Percentiles rank a stretch among this genome's conserved stretches.
Conservation (phyloP, 108 stramenopile genomes). For the Chaetoceros tenuissimus region DNA sequence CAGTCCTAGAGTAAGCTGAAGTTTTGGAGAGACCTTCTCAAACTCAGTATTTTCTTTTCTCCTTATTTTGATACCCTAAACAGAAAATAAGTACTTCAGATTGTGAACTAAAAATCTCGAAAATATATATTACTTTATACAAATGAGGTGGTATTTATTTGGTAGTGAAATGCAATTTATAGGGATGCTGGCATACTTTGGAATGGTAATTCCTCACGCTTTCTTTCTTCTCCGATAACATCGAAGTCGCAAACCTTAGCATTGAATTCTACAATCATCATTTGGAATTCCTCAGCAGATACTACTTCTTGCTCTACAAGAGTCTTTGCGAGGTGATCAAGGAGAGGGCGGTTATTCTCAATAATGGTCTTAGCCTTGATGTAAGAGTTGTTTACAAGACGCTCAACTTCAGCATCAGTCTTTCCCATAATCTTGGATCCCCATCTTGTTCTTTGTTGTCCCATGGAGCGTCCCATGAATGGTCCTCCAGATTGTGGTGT, state of each 20-base stretch:
- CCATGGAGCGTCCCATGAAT: slow-evolving; percentile 69
- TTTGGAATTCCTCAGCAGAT: slow-evolving; percentile 88
- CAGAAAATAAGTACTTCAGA: no score
- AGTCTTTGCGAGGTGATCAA: slow-evolving; percentile 71
- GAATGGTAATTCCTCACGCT: slow-evolving; percentile 74
- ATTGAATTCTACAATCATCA: slow-evolving; percentile 83
- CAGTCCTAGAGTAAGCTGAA: no score
- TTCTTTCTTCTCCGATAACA: slow-evolving; percentile 56
- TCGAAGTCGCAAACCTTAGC: slow-evolving; percentile 66
- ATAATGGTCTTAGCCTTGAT: slow-evolving; percentile 81
- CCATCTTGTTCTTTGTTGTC: slow-evolving; percentile 59
- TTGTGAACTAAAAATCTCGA: no score
- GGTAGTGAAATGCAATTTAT: no score
- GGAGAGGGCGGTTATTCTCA: slow-evolving; percentile 65
- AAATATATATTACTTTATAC: no score
- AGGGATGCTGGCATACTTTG: slow-evolving; percentile 47
- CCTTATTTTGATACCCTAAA: no score
- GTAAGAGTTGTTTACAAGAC: slow-evolving; percentile 89
- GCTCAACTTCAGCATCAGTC: slow-evolving; percentile 88
- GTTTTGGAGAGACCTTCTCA: no score
- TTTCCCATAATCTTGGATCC: slow-evolving; percentile 62
- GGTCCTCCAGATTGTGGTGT: slow-evolving; percentile 49
- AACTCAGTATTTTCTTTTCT: no score
- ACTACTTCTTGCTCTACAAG: slow-evolving; percentile 90
- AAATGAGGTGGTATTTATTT: no score